Evolutionary conservation across 2,329 filamentous ascomycete genomes (phyloP).

Genomic region (Xylogone sp.): DNA sequence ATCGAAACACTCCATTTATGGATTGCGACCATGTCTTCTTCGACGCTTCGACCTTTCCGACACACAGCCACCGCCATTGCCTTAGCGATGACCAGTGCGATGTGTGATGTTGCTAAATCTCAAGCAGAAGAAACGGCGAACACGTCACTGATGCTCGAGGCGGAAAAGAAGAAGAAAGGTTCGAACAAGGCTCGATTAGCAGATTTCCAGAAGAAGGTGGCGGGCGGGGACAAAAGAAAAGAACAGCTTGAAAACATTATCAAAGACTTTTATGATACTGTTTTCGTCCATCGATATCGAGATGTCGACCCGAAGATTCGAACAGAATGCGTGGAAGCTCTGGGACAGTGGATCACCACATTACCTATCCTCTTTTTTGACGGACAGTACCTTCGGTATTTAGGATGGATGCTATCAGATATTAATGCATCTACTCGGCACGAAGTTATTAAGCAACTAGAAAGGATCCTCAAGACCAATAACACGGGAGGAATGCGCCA

Average conservation of each 20-base stretch:
- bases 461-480: slow-evolving; percentile 73
- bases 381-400: slow-evolving; percentile 82
- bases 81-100: slow-evolving; percentile 71
- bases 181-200: slow-evolving; percentile 76
- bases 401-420: slow-evolving; percentile 95
- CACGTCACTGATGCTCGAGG: slow-evolving; percentile 73
- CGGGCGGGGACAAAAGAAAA: slow-evolving; percentile 30
- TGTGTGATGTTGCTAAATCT: slow-evolving; percentile 70
- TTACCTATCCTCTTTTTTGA: slow-evolving; percentile 89
- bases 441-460: slow-evolving; percentile 83
- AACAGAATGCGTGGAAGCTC: slow-evolving; percentile 79
- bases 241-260: slow-evolving; percentile 68
- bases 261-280: slow-evolving; percentile 83
- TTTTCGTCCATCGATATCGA: slow-evolving; percentile 93
- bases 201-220: slow-evolving; percentile 68
- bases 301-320: slow-evolving; percentile 89
- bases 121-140: slow-evolving; percentile 71
- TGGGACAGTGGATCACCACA: slow-evolving; percentile 83
- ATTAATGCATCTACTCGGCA: slow-evolving; percentile 67
- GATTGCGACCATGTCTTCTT: slow-evolving; percentile 88
- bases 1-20: slow-evolving; percentile 88
- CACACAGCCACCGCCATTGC: slow-evolving; percentile 89
- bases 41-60: slow-evolving; percentile 80
- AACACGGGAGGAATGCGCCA: slow-evolving; percentile 74
- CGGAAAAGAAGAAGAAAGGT: slow-evolving; percentile 67